Base-by-base conservation (phyloP, 331 rosid species). In the Quercus phellos region DNA sequence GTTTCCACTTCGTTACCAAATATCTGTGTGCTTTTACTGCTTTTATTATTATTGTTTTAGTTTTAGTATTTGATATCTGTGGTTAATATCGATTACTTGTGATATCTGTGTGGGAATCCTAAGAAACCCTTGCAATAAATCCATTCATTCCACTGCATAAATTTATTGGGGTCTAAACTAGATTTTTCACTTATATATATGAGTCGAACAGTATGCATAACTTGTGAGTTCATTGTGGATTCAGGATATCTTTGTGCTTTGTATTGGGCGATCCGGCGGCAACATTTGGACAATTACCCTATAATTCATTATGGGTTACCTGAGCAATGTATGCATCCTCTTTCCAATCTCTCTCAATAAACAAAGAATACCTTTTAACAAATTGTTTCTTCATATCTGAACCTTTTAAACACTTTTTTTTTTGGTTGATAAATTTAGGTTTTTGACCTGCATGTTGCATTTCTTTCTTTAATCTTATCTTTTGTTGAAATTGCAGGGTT, bases 221-320 rank as follows among this genome's bases (percentile, higher is more conserved):
- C 18, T 54, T 6, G 6, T 2, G 60, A 70, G 22, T 50, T 43
- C 51, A 34, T 46, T 84, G 19, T 73, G 68, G 73, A 34, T 83
- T 81, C 79, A 89, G 87, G 77, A 73, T 35, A 67, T 71, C 55
- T 38, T 66, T 60, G 68, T 46, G 17, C 21, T 35, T 16, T 19
- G 46, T 46, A 32, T 32, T 80, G 55, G 74, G 82, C 55, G 3
- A 42, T 83, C 59, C 8, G 24, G 67, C 9, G 21, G 46, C 76
- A 24, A 56, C 32, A n/a, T 68, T 30, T 61, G 72, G 51, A 79
- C 70, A 14, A 66, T 53, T 7, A 51, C 35, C 24, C 77, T 55
- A 18, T 78, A 74, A 84, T 76, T 69, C 38, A 71, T 32, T 24
- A 87, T 92, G 94, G 84, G 66, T 75, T 4, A 5, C 80, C 6